Percentiles rank a stretch among this genome's conserved stretches.
These are phyloP conservation scores for Coniochaeta sp. DNA, from an alignment of 2,329 filamentous ascomycete species.

Conservation along the genomic window DNA sequence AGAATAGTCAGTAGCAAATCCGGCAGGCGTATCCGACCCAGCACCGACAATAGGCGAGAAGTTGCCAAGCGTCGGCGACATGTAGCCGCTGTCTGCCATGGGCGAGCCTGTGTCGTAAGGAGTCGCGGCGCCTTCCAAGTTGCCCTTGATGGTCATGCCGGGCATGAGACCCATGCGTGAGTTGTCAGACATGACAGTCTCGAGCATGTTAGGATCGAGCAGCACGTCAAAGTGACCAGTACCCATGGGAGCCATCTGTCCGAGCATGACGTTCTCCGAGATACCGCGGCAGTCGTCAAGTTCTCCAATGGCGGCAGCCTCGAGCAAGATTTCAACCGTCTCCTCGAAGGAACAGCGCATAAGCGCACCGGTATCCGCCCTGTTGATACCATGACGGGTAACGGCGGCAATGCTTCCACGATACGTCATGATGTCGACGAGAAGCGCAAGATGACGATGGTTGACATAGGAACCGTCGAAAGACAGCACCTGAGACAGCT, in stretches of 20 bases:
- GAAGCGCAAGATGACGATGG: conserved; percentile 88
- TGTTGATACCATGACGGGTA: conserved; percentile 97
- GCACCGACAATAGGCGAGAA: conserved; percentile 73
- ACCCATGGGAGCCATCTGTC: conserved; percentile 93
- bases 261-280: conserved; percentile 97
- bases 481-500: conserved; percentile 86
- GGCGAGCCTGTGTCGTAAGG: conserved; percentile 88
- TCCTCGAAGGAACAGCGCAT: conserved; percentile 99
- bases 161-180: conserved; percentile 77
- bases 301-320: conserved; percentile 90
- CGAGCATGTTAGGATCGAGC: conserved; percentile 90
- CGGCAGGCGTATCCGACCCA: conserved; percentile 63
- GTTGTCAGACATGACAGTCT: conserved; percentile 90
- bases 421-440: conserved; percentile 97
- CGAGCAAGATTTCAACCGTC: conserved; percentile 94
- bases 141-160: conserved; percentile 69
- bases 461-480: conserved; percentile 99
- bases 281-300: conserved; percentile 97
- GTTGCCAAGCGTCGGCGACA: conserved; percentile 54
- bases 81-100: conserved; percentile 63
- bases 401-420: conserved; percentile 91
- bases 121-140: conserved; percentile 77
- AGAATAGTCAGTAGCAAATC: conserved; percentile 57
- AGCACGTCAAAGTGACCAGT: conserved; percentile 94
- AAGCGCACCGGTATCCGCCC: conserved; percentile 91